Evolutionary conservation across 805 yeast genomes (phyloP), one percentile per base, ranked within the genome.

Genomic region (Candida succiphila): DNA sequence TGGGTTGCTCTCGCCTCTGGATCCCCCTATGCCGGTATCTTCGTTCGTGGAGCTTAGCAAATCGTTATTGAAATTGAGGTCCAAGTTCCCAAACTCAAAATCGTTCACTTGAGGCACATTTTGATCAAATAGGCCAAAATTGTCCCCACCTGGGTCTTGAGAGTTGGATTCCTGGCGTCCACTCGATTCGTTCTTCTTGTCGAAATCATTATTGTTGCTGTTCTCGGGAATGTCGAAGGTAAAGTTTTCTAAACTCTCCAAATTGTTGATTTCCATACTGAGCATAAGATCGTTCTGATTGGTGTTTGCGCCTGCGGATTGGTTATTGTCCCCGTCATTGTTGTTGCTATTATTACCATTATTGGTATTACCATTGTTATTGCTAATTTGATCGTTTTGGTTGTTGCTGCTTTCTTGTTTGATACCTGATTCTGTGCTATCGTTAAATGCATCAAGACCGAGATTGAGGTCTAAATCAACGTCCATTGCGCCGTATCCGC

Each of bases 331-430:
- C 5, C 4, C 7, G 4, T 15, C 15, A 24, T 23, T 19, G 8
- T n/a, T 29, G 7, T 25, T 9, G 10, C 15, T 26, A 8, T n/a
- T 16, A 16, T 16, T 31, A 16, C 22, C 25, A 25, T 5, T 27
- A n/a, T 3, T 27, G 9, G 17, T 14, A 19, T 25, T 34, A 17
- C 17, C 21, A 17, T 31, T 30, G 16, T 20, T 26, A 12, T 35
- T 30, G 12, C 21, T 29, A 16, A 39, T 47, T 30, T 49, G 44
- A 21, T 48, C 40, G 36, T 50, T 51, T 28, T 45, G n/a, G 17
- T 27, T 10, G n/a, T 27, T n/a, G n/a, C n/a, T n/a, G n/a, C n/a
- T 14, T 7, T 16, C 29, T 9, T 26, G n/a, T 16, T 14, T 26
- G 16, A 7, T 26, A 26, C 9, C 8, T 16, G 8, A 26, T 26